Base-by-base conservation (phyloP, 139 green algal species). In the Nannochloris sp. region DNA sequence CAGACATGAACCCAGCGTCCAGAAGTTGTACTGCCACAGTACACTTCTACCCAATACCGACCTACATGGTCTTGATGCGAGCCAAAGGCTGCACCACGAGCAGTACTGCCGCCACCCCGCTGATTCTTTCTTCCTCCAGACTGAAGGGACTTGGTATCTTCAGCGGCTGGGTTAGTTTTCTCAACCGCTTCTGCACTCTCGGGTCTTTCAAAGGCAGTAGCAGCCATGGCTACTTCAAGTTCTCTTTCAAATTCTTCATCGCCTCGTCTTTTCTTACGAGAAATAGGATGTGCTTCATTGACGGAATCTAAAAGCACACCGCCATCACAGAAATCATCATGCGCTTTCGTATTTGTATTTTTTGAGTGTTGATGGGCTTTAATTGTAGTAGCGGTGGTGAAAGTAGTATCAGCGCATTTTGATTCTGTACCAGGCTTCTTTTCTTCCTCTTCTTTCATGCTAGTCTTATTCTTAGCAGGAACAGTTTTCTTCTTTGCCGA, bases 241-340 rank as follows among this genome's bases (percentile, higher is more conserved):
- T 95, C 70, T 31, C 73, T 76, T 61, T 96, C 90, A 61, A 90
- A 87, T 56, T 95, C 90, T n/a, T 88, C 69, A 29, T 96, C 90
- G 1, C 88, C 86, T 31, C 75, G 74, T 42, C 67, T 34, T 61
- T 64, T 73, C 12, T 27, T 64, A 9, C 13, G 15, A 33, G 32
- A 61, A 37, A 19, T 55, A 19, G 19, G 42, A 51, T 19, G 12
- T 48, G n/a, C 12, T 32, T 46, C 54, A 30, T 37, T 65, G n/a
- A 54, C 44, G 23, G 8, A 15, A 5, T 4, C 31, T 5, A 27
- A 8, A 4, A 24, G 32, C 36, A 12, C 19, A 53, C n/a, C 25
- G 35, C 9, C 15, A 25, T 37, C 19, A 10, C 19, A 0, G 1
- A 30, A n/a, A 42, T 27, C 27, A 23, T 57, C 48, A 57, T 4